Conservation (phyloP, 2,329 filamentous ascomycete species). For the Epichloe aotearoae region DNA sequence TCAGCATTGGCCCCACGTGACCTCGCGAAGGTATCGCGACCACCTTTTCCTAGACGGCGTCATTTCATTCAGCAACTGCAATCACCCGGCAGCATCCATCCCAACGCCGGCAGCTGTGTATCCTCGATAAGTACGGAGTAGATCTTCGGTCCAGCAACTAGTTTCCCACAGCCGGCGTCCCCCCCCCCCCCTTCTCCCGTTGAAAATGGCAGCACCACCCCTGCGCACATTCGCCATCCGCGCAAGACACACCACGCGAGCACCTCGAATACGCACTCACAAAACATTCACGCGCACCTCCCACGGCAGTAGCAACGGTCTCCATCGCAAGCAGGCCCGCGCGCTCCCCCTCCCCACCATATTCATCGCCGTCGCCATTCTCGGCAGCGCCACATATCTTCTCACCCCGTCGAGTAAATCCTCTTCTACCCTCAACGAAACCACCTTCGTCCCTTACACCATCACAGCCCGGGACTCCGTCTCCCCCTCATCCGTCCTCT, state of each 20-base stretch:
- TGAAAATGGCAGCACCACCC: neutral
- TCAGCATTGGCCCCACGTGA: neutral
- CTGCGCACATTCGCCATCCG: neutral
- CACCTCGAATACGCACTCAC: neutral
- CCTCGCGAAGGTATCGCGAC: slow-evolving; percentile 1
- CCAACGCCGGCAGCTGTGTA: too few relatives aligned
- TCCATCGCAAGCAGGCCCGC: slow-evolving; percentile 18
- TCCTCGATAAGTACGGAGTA: too few relatives aligned
- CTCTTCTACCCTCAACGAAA: slow-evolving; percentile 35
- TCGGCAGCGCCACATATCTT: slow-evolving; percentile 16
- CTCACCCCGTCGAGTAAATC: slow-evolving; percentile 11
- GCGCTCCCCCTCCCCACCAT: slow-evolving; percentile 10
- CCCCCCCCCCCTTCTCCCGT: too few relatives aligned
- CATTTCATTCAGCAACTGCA: too few relatives aligned
- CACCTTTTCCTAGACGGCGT: neutral
- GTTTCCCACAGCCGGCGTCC: too few relatives aligned
- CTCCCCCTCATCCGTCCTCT: slow-evolving; percentile 53
- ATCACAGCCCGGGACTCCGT: slow-evolving; percentile 48
- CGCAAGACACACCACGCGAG: neutral
- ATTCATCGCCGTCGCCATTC: slow-evolving; percentile 10
- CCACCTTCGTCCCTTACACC: slow-evolving; percentile 52
- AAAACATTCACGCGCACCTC: neutral
- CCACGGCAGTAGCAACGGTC: neutral
- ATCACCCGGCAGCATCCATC: too few relatives aligned
- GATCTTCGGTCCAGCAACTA: neutral